Conservation (phyloP, 306 rosid genomes). For the Dalbergia cultrata region DNA sequence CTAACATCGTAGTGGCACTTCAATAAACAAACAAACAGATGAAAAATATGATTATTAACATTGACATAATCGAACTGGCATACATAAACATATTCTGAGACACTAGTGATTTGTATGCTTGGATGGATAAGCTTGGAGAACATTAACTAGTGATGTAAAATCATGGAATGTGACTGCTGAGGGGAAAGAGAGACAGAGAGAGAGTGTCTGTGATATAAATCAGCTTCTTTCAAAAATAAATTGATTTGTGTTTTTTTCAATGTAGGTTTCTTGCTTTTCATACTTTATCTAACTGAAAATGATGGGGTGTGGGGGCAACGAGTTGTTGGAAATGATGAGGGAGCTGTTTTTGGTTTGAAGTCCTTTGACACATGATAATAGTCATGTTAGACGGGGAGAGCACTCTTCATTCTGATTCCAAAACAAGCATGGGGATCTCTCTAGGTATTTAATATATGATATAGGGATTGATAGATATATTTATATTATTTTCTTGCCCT, state of each 20-base stretch:
- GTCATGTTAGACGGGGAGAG: slow-evolving; percentile 46
- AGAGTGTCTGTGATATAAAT: slow-evolving; percentile 22
- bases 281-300: slow-evolving; percentile 58
- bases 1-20: too few species aligned
- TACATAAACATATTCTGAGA: slow-evolving; percentile 34
- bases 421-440: slow-evolving; percentile 39
- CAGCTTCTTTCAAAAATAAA: neutral
- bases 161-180: slow-evolving; percentile 69
- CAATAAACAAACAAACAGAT: too few species aligned
- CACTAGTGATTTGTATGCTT: slow-evolving; percentile 38
- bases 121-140: slow-evolving; percentile 58
- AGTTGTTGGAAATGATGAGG: slow-evolving; percentile 57
- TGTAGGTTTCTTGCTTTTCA: slow-evolving; percentile 47
- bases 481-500: neutral
- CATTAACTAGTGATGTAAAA: slow-evolving; percentile 75
- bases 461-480: slow-evolving; percentile 51
- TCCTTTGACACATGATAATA: slow-evolving; percentile 44
- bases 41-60: neutral
- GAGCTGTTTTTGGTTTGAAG: slow-evolving; percentile 46
- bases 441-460: neutral
- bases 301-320: slow-evolving; percentile 62
- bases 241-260: neutral
- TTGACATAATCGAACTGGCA: slow-evolving; percentile 18
- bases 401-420: slow-evolving; percentile 27
- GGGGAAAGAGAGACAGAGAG: slow-evolving; percentile 38